Evolutionary conservation across 2,329 filamentous ascomycete genomes (phyloP), one percentile per base, ranked within the genome.

Genomic region (Elsinoe arachidis): DNA sequence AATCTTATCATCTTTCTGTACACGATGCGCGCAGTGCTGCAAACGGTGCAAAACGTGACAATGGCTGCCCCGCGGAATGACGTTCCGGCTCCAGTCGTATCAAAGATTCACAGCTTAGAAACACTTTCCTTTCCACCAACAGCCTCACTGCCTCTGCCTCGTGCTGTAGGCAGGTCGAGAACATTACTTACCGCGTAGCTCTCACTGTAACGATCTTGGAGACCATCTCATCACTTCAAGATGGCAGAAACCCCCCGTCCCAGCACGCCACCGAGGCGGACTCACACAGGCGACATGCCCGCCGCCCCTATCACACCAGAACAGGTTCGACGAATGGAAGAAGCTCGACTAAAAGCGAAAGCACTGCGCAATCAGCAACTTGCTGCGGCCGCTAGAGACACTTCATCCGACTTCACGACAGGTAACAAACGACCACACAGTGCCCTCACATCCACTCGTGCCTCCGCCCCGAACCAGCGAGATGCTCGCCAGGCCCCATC

Each of bases 331-430:
- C 76, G 76, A 62, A 82, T 83, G 69, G 92, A 96, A 82, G 84
- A 92, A 70, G 91, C 85, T 65, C 83, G 92, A 17, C 80, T 96
- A 30, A 88, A 85, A 73, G 89, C 93, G 57, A 97, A 96, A 78
- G 91, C 90, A 2, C 77, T 91, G 15, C 86, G 88, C 58, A 83
- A 88, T 63, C 84, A 86, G 66, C 80, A 81, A 59, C 84, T 90
- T 66, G 83, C 85, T 34, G 82, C 85, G 59, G 75, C 76, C 60
- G 65, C 67, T 60, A 35, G 62, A 58, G 51, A 68, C 59, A 59
- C 64, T 58, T 60, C 67, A 59, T 70, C 70, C 44, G 69, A 75
- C 9, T 65, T 74, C 15, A 70, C 79, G 39, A 77, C 77, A 64
- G 84, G 87, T 5, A 84, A 83, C 60, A 96, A 96, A 69, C 86